Evolutionary conservation across 2,329 filamentous ascomycete species (phyloP).

Genomic region (Xylaria sp.): DNA sequence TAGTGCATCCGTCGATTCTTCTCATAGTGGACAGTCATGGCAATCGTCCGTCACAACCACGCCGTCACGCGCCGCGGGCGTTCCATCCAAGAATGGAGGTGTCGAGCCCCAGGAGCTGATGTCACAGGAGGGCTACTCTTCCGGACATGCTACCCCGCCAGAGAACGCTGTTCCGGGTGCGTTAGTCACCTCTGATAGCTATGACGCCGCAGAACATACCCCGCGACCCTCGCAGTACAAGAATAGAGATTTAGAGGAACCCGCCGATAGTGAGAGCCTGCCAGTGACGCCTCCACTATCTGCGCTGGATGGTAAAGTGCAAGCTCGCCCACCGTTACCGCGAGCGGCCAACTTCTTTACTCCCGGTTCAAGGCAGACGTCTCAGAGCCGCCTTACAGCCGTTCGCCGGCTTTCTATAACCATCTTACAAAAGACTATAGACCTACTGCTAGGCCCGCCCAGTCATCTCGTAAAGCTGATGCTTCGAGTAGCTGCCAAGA

Average conservation of each 20-base stretch:
- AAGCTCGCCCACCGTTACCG: conserved; percentile 71
- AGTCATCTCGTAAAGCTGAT: conserved; percentile 81
- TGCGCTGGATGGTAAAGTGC: conserved; percentile 51
- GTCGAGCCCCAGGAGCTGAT: conserved; percentile 52
- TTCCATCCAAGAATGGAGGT: conserved; percentile 56
- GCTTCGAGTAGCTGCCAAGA: conserved; percentile 81
- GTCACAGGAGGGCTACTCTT: conserved; percentile 48
- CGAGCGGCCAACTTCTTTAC: conserved; percentile 74
- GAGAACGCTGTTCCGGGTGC: conserved; percentile 43
- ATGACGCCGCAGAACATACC: conserved; percentile 43
- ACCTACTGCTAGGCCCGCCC: conserved; percentile 83
- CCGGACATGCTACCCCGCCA: conserved; percentile 52
- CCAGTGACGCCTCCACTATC: conserved; percentile 40
- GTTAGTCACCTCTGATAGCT: conserved; percentile 44
- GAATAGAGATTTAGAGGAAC: background rate
- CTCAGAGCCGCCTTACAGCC: conserved; percentile 56
- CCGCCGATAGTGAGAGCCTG: background rate
- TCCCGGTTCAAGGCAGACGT: conserved; percentile 55
- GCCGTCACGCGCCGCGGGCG: conserved; percentile 54
- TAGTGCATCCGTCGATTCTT: conserved; percentile 62
- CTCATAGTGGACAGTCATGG: conserved; percentile 66
- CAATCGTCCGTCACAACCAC: conserved; percentile 58
- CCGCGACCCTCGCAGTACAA: conserved; percentile 31
- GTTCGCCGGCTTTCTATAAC: conserved; percentile 67
- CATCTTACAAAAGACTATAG: conserved; percentile 80